A percentile compares a stretch with the other conserved stretches of the same genome.
phyloP scores from a whole-genome alignment of 345 rosid genomes.

The Passiflora organensis region DNA sequence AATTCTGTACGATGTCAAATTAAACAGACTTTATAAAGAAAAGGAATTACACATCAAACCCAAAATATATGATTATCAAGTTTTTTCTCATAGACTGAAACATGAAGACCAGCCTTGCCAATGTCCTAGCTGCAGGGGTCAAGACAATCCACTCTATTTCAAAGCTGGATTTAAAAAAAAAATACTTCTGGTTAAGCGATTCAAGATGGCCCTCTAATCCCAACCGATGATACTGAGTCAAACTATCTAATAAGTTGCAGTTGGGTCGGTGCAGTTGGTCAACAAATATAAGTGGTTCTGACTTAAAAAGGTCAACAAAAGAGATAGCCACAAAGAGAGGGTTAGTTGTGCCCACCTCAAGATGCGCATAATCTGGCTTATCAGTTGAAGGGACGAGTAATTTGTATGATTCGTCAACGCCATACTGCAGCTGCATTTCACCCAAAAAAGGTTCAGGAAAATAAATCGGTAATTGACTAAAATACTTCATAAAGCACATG shows the following conservation, averaged over 20 bases:
- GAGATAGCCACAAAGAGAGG: background rate
- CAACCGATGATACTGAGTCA: background rate
- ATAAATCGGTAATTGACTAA: background rate
- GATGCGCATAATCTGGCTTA: slow-evolving; percentile 41
- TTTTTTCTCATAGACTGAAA: too few species aligned
- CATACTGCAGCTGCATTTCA: slow-evolving; percentile 52
- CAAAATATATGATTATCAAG: too few species aligned
- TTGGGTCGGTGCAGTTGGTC: background rate
- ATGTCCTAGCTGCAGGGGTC: too few species aligned
- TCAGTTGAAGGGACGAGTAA: slow-evolving; percentile 41
- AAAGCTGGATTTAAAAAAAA: background rate
- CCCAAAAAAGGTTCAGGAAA: background rate
- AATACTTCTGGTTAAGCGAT: background rate
- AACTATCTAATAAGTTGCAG: background rate
- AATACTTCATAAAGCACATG: background rate
- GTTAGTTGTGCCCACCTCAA: slow-evolving; percentile 38
- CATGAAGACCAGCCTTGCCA: too few species aligned
- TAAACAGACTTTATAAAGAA: too few species aligned
- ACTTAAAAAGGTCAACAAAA: background rate
- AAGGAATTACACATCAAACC: too few species aligned
- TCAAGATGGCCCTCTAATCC: too few species aligned
- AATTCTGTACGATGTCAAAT: too few species aligned
- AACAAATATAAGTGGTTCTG: too few species aligned
- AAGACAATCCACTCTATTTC: background rate
- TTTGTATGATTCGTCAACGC: slow-evolving; percentile 60